phyloP scores from a whole-genome alignment of 441 rosid species.

The Adansonia gregorii region DNA sequence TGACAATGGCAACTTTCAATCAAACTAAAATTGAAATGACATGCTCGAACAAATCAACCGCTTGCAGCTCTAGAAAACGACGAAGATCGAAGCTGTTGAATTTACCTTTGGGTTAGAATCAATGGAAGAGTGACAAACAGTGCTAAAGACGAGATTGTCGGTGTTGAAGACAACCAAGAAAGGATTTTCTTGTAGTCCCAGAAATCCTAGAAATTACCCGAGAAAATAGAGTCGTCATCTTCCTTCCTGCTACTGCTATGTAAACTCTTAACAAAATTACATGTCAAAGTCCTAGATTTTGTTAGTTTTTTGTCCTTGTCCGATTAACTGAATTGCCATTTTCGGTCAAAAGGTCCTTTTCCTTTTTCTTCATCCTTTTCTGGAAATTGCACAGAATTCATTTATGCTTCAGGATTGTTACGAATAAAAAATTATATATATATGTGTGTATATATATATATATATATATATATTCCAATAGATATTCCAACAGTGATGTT shows the following conservation, averaged over 20 bases:
- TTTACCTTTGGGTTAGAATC: constrained; percentile 21
- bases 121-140: neutral
- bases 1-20: neutral
- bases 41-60: neutral
- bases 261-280: neutral
- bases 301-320: neutral
- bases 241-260: neutral
- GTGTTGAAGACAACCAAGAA: neutral
- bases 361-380: neutral
- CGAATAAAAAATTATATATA: neutral
- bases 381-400: neutral
- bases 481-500: neutral
- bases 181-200: constrained; percentile 6
- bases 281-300: neutral
- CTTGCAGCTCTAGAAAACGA: neutral
- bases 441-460: no score
- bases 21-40: neutral
- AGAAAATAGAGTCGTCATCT: neutral
- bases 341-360: neutral
- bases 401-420: neutral
- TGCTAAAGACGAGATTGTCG: neutral
- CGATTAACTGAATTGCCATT: neutral
- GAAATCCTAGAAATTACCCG: constrained; percentile 5
- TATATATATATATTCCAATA: neutral
- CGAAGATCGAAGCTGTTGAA: neutral